Base-by-base conservation (phyloP, 805 yeast species). In the Pichia deserticola region DNA sequence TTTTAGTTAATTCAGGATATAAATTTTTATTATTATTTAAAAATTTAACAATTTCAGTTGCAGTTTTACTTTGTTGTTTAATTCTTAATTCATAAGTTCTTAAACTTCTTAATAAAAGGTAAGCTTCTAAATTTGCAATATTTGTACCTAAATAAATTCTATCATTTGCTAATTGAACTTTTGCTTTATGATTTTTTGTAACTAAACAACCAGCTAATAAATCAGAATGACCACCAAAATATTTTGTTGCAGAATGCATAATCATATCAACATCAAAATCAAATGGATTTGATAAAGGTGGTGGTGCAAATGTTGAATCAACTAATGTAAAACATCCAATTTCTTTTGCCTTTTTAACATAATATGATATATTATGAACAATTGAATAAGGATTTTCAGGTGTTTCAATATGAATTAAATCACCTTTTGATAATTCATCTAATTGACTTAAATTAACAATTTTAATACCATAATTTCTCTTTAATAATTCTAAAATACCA, bases 151-250 rank as follows among this genome's bases (percentile, higher is more conserved):
- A 67, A 52, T 72, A 75, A 8, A 81, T 65, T 58, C 98, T 75
- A 57, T 90, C 97, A 0, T 62, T 65, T 5, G 73, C 65, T 52
- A 90, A 71, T 40, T 69, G 60, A 27, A 68, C 57, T 50, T 76
- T 75, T 6, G 72, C 72, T 3, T 69, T 65, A 8, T 60, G 56
- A 52, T 79, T 79, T 61, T 83, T 82, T n/a, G 86, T 81, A 20
- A 82, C 79, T 20, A 89, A 67, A 11, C 84, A 72, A 35, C 98
- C 97, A 5, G 96, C 89, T 45, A 90, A 71, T 40, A 89, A 69
- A 64, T 90, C 97, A 7, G 95, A 86, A 67, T 90, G 97, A n/a
- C 98, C 97, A 38, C 96, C 97, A 60, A 89, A 84, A 68, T 84
- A 92, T 64, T 90, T 90, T 0, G 97, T 90, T 1, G 89, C 96